Evolutionary conservation across 2,329 filamentous ascomycete genomes (phyloP), one percentile per base, ranked within the genome.

Genomic region (Alternaria ventricosa): DNA sequence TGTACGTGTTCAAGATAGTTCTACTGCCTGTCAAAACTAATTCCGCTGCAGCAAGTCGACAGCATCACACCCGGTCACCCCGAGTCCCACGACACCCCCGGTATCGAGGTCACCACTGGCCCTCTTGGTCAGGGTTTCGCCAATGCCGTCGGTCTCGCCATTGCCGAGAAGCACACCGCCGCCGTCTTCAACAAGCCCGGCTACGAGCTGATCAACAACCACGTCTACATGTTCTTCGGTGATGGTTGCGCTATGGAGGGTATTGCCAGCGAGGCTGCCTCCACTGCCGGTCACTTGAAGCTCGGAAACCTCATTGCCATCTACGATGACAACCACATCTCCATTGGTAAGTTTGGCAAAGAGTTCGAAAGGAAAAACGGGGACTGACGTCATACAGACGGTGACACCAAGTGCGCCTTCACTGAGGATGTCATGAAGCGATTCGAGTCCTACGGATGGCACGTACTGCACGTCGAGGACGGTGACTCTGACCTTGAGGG

Each of bases 181-280:
- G 96, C 91, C 75, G 87, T 88, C 80, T 99, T 96, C 90, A 99
- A 99, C 91, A 97, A 96, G 89, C 92, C 94, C 71, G 93, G 91
- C 70, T 98, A 91, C 83, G 90, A 94, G 72, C 84, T 99, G 61
- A 84, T 97, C 84, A 91, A 96, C 89, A 97, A 98, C 90, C 89
- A 97, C 89, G 99, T 96, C 81, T 99, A 94, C 86, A 85, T 83
- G 84, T 97, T 98, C 89, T 92, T 99, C 80, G 96, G 96, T 81
- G 96, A 99, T 87, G 96, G 96, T 73, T 99, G 96, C 85, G 89
- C 96, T 84, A 96, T 97, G 94, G 96, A 99, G 87, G 96, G 96
- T 87, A 88, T 99, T 85, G 93, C 96, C 72, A 89, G 89, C 79
- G 96, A 99, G 87, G 95, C 96, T 77, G 93, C 88, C 74, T 97